phyloP scores from a whole-genome alignment of 202 grass and related monocot species.

The Zoysia matrella region DNA sequence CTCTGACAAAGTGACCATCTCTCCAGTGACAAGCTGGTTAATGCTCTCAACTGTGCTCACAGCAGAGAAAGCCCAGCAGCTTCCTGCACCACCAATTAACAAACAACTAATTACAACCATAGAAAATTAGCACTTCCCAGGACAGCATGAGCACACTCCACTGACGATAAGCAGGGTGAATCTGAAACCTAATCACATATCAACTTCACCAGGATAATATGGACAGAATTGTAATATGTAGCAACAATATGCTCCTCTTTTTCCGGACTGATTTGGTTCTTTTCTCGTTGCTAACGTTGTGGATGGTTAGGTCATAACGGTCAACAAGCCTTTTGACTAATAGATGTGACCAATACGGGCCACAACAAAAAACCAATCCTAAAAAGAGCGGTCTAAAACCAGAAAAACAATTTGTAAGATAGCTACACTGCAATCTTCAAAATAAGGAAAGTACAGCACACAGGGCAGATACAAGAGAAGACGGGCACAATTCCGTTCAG shows the following conservation, averaged over 20 bases:
- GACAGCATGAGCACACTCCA: too few relatives aligned
- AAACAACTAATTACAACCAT: not conserved
- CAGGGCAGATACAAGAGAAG: conserved; percentile 12
- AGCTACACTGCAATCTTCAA: conserved; percentile 10
- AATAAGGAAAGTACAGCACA: conserved; percentile 39
- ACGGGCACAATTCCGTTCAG: not conserved
- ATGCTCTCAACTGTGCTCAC: conserved; percentile 75
- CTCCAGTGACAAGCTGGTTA: not conserved
- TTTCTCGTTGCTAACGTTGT: too few relatives aligned
- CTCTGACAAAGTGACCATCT: too few relatives aligned
- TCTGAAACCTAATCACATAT: too few relatives aligned
- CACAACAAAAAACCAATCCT: not conserved
- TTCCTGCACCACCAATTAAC: conserved; percentile 57
- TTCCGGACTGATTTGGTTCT: too few relatives aligned
- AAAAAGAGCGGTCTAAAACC: not conserved
- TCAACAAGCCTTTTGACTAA: not conserved
- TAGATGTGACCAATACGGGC: conserved; percentile 8
- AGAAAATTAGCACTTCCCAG: too few relatives aligned
- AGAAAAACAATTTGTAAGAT: conserved; percentile 6
- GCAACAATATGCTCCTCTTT: too few relatives aligned
- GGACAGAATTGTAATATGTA: too few relatives aligned
- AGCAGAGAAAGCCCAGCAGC: conserved; percentile 94
- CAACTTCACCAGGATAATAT: too few relatives aligned
- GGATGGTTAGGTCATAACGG: too few relatives aligned
- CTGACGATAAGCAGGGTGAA: too few relatives aligned